Base-by-base conservation (phyloP, 1,139 yeast genomes). In the Scheffersomyces stambukii region DNA sequence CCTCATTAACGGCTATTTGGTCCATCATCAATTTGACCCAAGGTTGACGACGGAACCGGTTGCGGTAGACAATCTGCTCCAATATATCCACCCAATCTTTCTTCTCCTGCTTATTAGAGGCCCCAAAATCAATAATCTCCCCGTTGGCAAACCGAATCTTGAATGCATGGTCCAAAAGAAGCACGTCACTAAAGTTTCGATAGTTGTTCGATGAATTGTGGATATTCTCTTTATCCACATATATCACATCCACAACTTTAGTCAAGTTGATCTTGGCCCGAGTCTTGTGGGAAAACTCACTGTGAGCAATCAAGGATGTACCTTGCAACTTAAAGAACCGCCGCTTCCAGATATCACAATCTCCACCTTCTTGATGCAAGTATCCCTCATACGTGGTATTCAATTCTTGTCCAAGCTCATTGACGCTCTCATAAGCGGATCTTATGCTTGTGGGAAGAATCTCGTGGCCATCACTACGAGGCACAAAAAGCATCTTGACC, bases 311-410 rank as follows among this genome's bases (percentile, higher is more conserved):
- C 39, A 82, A 56, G 19, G 76, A 71, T 4, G 75, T 70, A 0
- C 85, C 88, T 24, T 62, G 52, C 20, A 82, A 57, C 45, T 68
- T 75, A 59, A 76, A 81, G 52, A 53, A 80, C 35, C 91, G 60
- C 44, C 77, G 69, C 43, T 77, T 77, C 73, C 80, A 70, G 14
- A 65, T 51, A 9, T 69, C 70, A 42, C 84, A 70, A 53, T 82
- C 93, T 7, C 91, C 93, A 20, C 91, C 91, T 47, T 81, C 88
- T 55, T 82, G 93, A 45, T 75, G 72, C 57, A 81, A 54, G 47
- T 65, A 79, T 0, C 91, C 91, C 48, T 78, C 82, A 41, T 59
- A 56, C 1, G 40, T 40, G 10, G 65, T 45, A 7, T 48, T 35
- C 10, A 58, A 41, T 34, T 73, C 77, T 16, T 61, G 57, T 20